These are phyloP conservation scores for Monosporozyma aerobia DNA, from an alignment of 805 yeast species.

Conservation along the genomic window DNA sequence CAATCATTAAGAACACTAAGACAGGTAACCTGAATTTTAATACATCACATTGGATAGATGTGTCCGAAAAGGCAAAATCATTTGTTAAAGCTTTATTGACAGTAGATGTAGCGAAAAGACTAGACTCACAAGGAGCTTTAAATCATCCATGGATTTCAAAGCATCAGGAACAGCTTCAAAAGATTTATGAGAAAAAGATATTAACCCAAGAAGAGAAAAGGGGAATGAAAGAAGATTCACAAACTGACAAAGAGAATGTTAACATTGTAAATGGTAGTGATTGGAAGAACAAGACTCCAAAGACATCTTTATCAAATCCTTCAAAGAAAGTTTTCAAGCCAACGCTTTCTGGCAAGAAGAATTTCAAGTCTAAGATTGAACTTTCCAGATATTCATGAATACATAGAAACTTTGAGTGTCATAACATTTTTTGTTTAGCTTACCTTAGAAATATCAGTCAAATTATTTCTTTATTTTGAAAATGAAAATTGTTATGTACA, in stretches of 20 bases:
- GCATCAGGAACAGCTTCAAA: constrained; percentile 30
- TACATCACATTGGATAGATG: constrained; percentile 34
- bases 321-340: constrained; percentile 1
- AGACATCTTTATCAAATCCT: constrained; percentile 3
- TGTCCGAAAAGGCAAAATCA: constrained; percentile 36
- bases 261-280: constrained; percentile 6
- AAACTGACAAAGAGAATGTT: constrained; percentile 6
- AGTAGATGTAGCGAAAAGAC: constrained; percentile 33
- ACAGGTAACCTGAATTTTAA: constrained; percentile 34
- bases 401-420: background rate
- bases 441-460: too few species aligned
- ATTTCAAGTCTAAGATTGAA: background rate
- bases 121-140: constrained; percentile 34
- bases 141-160: constrained; percentile 40
- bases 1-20: constrained; percentile 36
- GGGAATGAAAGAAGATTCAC: constrained; percentile 26
- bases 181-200: constrained; percentile 31
- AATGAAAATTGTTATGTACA: background rate
- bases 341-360: background rate
- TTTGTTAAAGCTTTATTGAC: constrained; percentile 36
- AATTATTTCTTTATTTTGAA: background rate
- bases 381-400: background rate
- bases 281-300: constrained; percentile 24
- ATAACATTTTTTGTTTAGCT: too few species aligned
- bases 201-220: constrained; percentile 7